Conservation (phyloP, 768 basidiomycete species). For the Hirschioporus abietinus region DNA sequence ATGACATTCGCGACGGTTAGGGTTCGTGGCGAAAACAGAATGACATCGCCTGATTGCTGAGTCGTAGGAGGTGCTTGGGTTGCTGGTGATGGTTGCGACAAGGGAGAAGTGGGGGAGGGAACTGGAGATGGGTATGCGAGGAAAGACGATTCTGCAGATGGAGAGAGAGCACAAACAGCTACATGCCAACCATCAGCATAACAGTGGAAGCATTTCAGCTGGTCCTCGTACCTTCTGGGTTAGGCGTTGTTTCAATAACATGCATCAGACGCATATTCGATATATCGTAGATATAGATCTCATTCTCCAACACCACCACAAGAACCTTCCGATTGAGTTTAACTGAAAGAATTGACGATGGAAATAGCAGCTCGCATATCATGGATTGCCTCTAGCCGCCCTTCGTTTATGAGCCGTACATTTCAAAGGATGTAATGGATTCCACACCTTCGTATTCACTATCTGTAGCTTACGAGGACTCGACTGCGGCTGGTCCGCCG, state of each 20-base stretch:
- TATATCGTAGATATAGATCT: conserved; percentile 99
- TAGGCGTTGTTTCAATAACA: conserved; percentile 94
- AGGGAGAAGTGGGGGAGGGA: conserved; percentile 68
- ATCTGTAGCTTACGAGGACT: conserved; percentile 95
- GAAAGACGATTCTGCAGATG: conserved; percentile 88
- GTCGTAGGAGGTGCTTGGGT: conserved; percentile 32
- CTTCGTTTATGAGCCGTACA: background rate
- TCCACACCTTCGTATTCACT: conserved; percentile 90
- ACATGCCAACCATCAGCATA: conserved; percentile 9
- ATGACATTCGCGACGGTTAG: conserved; percentile 93
- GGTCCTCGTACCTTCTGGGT: conserved; percentile 74
- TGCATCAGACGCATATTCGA: conserved; percentile 97
- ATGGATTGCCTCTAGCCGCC: conserved; percentile 83
- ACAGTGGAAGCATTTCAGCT: conserved; percentile 1
- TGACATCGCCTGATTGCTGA: conserved; percentile 74
- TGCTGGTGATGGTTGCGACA: conserved; percentile 30
- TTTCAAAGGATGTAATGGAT: background rate
- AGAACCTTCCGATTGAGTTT: conserved; percentile 96
- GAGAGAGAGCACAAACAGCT: conserved; percentile 95
- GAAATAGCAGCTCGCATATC: conserved; percentile 98
- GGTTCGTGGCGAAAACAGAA: conserved; percentile 90
- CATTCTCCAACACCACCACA: conserved; percentile 92
- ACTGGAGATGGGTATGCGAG: conserved; percentile 96
- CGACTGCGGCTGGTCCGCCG: conserved; percentile 85
- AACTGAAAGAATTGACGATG: conserved; percentile 93